Percentiles rank a stretch among this genome's conserved stretches.
phyloP scores from a whole-genome alignment of 345 rosid genomes.

The Citrus australasica region DNA sequence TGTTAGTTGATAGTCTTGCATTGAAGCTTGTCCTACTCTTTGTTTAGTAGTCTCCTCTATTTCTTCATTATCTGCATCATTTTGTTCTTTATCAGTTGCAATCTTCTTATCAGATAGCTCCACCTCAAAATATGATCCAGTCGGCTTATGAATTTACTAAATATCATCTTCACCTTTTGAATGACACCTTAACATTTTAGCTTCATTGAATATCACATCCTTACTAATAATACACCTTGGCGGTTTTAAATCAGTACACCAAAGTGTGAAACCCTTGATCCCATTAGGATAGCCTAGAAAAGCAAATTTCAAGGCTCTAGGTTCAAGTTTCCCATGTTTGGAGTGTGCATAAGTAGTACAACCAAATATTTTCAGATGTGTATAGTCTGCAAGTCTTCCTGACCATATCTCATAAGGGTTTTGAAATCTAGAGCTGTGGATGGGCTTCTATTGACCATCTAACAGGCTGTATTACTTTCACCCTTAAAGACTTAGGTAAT shows the following conservation, averaged over 20 bases:
- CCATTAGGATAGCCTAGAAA: background rate
- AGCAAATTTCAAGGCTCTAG: background rate
- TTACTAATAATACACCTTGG: background rate
- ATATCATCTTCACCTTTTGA: no score
- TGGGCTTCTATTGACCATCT: background rate
- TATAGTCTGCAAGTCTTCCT: background rate
- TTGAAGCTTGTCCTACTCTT: no score
- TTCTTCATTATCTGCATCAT: no score
- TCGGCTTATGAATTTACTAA: rapidly evolving
- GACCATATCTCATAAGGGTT: background rate
- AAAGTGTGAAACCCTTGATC: background rate
- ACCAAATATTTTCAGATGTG: background rate
- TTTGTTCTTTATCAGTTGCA: no score
- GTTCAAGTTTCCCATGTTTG: background rate
- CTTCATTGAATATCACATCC: background rate
- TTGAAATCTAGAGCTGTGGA: background rate
- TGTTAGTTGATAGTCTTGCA: no score
- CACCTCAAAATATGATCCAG: no score
- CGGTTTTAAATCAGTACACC: background rate
- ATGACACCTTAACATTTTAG: background rate
- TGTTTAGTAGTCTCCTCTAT: rapidly evolving
- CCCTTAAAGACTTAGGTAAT: background rate
- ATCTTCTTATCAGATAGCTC: no score
- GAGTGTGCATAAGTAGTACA: background rate
- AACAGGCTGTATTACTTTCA: rapidly evolving